Evolutionary conservation across 2,329 filamentous ascomycete species (phyloP).

Genomic region (Colletotrichum filicis): DNA sequence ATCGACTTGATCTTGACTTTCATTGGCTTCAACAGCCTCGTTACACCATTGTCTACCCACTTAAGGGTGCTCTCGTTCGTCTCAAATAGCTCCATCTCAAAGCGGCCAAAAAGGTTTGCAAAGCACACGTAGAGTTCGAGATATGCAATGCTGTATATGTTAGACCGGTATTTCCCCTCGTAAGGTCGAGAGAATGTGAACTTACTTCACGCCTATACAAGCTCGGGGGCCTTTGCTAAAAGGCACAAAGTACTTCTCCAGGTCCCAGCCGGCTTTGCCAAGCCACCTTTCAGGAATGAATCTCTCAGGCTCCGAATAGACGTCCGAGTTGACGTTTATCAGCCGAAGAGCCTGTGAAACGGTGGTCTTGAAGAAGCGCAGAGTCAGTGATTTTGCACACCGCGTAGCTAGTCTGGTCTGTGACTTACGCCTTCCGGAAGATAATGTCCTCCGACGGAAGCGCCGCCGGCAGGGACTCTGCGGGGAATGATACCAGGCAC

Average conservation of each 20-base stretch:
- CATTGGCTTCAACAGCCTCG: neutral
- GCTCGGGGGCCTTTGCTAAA: neutral
- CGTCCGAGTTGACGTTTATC: neutral
- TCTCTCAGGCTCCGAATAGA: neutral
- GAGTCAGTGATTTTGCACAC: neutral
- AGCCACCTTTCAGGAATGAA: neutral
- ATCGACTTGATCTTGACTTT: neutral
- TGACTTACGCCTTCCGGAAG: constrained; percentile 11
- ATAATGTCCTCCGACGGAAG: constrained; percentile 3
- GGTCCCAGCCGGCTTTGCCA: neutral
- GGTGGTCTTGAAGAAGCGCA: neutral
- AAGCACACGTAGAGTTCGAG: neutral
- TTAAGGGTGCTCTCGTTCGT: neutral
- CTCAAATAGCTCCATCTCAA: neutral
- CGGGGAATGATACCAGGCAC: neutral
- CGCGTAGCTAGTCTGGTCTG: neutral
- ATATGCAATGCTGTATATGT: neutral
- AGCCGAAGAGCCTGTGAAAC: neutral
- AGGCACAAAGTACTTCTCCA: neutral
- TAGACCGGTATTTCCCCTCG: neutral
- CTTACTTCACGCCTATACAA: neutral
- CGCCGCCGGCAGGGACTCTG: constrained; percentile 7
- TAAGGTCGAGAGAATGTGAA: neutral
- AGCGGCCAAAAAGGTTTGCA: neutral
- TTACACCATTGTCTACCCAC: neutral